These are phyloP conservation scores for Fonsecaea pugnacius DNA, from an alignment of 2,329 filamentous ascomycete species.

Conservation along the genomic window DNA sequence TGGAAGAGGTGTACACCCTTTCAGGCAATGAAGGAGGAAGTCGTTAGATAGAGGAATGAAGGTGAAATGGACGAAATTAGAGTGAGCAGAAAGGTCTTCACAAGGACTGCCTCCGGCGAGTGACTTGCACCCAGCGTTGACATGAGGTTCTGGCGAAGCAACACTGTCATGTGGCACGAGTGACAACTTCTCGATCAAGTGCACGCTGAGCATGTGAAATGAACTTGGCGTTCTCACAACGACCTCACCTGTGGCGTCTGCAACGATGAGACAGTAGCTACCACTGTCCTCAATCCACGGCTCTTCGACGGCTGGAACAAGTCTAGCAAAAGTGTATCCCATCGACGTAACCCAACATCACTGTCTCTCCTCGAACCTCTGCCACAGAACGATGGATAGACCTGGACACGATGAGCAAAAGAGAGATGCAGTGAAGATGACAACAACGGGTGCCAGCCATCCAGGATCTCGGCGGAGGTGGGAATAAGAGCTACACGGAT, in stretches of 20 bases:
- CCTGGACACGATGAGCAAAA: background rate
- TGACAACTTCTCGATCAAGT: background rate
- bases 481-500: background rate
- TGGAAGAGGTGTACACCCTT: conserved; percentile 4
- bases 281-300: background rate
- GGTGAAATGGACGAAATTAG: background rate
- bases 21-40: background rate
- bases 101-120: background rate
- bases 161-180: background rate
- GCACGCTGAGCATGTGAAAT: background rate
- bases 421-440: background rate
- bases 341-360: background rate
- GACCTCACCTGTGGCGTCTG: background rate
- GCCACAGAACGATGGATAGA: background rate
- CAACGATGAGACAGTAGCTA: background rate
- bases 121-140: background rate
- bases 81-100: background rate
- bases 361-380: background rate
- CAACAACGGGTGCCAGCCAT: background rate
- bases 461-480: background rate
- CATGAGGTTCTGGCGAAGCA: background rate
- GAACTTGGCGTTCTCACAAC: background rate
- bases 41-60: conserved; percentile 5
- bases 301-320: background rate
- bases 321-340: background rate